phyloP scores from a whole-genome alignment of 1,139 yeast genomes.

The Suhomyces bolitotheri region DNA sequence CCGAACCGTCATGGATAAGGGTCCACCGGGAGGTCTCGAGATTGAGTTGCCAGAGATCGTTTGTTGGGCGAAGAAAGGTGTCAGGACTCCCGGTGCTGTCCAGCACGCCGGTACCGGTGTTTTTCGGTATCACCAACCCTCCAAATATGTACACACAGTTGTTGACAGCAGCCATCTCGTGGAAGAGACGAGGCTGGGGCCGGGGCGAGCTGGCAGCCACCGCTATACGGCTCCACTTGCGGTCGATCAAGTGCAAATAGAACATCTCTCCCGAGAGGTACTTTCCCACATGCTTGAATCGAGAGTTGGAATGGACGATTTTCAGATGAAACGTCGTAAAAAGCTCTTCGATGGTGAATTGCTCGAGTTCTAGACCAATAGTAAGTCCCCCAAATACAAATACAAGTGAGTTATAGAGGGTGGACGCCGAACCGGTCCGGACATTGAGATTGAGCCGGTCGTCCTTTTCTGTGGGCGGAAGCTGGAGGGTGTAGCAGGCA shows the following conservation, averaged over 20 bases:
- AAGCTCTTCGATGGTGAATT: slow-evolving; percentile 36
- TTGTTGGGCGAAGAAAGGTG: slow-evolving; percentile 42
- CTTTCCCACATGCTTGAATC: slow-evolving; percentile 34
- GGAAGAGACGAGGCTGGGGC: slow-evolving; percentile 61
- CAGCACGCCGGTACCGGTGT: neutral
- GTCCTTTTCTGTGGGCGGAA: slow-evolving; percentile 50
- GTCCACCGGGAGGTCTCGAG: slow-evolving; percentile 53
- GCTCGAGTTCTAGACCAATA: slow-evolving; percentile 50
- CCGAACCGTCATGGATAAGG: slow-evolving; percentile 44
- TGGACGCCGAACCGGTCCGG: slow-evolving; percentile 67
- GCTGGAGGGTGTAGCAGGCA: slow-evolving; percentile 46
- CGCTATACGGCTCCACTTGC: slow-evolving; percentile 52
- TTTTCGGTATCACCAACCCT: slow-evolving; percentile 46
- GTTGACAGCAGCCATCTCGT: slow-evolving; percentile 52
- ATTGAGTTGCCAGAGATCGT: slow-evolving; percentile 70
- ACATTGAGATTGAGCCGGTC: slow-evolving; percentile 52
- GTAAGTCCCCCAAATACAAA: slow-evolving; percentile 71
- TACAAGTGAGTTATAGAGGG: slow-evolving; percentile 57
- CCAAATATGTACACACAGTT: slow-evolving; percentile 61
- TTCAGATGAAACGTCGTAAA: slow-evolving; percentile 29
- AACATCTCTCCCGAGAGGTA: slow-evolving; percentile 60
- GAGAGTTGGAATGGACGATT: slow-evolving; percentile 25
- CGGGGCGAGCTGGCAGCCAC: slow-evolving; percentile 18
- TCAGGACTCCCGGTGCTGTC: neutral
- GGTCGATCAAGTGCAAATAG: slow-evolving; percentile 55